Evolutionary conservation across 257 asterid species (phyloP).

Genomic region (Handroanthus guayacan): DNA sequence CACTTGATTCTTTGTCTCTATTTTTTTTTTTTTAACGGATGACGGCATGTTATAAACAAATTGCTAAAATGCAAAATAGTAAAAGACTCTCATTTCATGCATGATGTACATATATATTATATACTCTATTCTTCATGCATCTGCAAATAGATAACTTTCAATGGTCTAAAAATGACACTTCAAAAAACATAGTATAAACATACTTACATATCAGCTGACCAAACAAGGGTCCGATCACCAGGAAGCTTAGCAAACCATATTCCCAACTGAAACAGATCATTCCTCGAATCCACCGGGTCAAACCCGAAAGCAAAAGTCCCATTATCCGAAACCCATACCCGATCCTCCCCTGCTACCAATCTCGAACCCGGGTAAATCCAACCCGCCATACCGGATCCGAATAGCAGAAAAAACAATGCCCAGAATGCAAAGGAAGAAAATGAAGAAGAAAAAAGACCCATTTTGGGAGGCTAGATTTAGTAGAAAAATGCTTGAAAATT

Average conservation of each 20-base stretch:
- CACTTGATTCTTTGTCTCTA: no score
- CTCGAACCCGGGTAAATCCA: conserved; percentile 64
- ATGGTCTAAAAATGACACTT: background rate
- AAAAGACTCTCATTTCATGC: no score
- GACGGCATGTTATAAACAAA: no score
- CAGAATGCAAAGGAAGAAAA: conserved; percentile 25
- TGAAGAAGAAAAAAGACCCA: conserved; percentile 36
- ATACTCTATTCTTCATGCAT: no score
- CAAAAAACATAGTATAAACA: background rate
- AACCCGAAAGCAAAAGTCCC: conserved; percentile 88
- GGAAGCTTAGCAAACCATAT: conserved; percentile 86
- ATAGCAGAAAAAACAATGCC: conserved; percentile 35
- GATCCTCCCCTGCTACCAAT: conserved; percentile 58
- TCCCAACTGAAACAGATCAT: conserved; percentile 58
- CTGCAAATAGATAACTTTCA: no score
- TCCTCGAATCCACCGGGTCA: conserved; percentile 41
- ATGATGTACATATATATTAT: no score
- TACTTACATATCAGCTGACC: conserved; percentile 82
- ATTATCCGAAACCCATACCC: conserved; percentile 81
- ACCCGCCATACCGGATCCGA: conserved; percentile 43
- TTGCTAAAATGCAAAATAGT: no score
- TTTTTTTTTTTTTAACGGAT: no score
- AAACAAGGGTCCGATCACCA: conserved; percentile 75
- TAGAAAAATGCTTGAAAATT: background rate
- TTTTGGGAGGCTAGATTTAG: conserved; percentile 19